These are phyloP conservation scores for Rubia peregrina DNA, from an alignment of 305 asterid genomes.

Conservation along the genomic window DNA sequence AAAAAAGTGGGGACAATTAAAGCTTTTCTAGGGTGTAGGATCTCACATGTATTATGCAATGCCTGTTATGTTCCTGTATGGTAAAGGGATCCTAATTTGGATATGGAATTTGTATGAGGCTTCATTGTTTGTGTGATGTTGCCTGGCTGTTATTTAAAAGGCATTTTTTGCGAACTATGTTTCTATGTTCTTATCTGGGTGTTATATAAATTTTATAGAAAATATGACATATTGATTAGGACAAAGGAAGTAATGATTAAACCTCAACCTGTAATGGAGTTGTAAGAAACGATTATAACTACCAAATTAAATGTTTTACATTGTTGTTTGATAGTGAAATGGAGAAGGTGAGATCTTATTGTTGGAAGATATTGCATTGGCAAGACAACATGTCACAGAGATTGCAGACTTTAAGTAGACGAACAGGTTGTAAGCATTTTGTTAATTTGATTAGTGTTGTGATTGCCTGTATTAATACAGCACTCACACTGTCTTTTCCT, in stretches of 20 bases:
- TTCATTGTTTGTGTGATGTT: too few relatives aligned
- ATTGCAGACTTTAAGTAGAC: slow-evolving; percentile 50
- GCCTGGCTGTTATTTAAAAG: too few relatives aligned
- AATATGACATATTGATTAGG: not conserved
- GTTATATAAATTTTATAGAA: too few relatives aligned
- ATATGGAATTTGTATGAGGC: too few relatives aligned
- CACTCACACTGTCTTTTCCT: slow-evolving; percentile 12
- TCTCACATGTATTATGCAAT: too few relatives aligned
- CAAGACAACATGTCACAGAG: slow-evolving; percentile 82
- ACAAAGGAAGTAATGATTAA: not conserved
- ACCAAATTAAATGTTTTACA: not conserved
- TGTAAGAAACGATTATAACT: not conserved
- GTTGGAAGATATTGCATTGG: slow-evolving; percentile 75
- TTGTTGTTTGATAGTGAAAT: slow-evolving; percentile 51
- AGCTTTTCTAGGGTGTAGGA: too few relatives aligned
- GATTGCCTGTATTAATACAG: not conserved
- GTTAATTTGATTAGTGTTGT: not conserved
- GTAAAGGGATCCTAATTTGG: too few relatives aligned
- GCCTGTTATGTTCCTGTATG: too few relatives aligned
- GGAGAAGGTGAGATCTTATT: slow-evolving; percentile 84
- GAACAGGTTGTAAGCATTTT: slow-evolving; percentile 49
- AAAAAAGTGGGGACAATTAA: too few relatives aligned
- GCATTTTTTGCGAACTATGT: too few relatives aligned
- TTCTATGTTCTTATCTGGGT: too few relatives aligned
- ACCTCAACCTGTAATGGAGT: not conserved